Evolutionary conservation across 2,329 filamentous ascomycete species (phyloP), one percentile per base, ranked within the genome.

Genomic region (Cyphellophora europaea): DNA sequence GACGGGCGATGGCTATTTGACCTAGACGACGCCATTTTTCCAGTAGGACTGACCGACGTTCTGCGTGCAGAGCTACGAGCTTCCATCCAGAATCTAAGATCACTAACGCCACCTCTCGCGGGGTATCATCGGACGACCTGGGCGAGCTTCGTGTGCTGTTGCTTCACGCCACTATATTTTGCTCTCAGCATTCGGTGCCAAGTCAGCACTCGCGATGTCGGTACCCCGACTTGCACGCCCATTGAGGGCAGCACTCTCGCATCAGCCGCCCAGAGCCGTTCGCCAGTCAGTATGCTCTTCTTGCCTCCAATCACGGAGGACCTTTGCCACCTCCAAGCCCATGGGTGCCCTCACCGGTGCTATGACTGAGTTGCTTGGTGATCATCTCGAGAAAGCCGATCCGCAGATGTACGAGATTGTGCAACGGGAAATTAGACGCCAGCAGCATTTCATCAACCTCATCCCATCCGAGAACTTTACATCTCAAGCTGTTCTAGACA

Each of bases 391-490:
- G 56, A 74, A 91, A 52, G 85, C 86, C 47, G 91, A 96, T 59
- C 85, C 89, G 29, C 69, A 78, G 32, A 81, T 96, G 47, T 93
- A 79, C 58, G 77, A 83, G 35, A 95, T 96, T 52, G 77, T 96
- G 49, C 82, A 93, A 61, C 89, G 87, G 73, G 48, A 51, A 33
- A 51, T 43, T 27, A 41, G 94, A 75, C 86, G 91, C 59, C 91
- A 98, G 72, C 81, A 86, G 63, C 88, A 98, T 74, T 96, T 88
- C 53, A 93, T 98, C 66, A 85, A 96, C 58, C 80, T 98, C 60
- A 98, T 98, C 55, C 89, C 91, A 57, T 96, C 91, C 38, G 91
- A 98, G 72, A 98, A 98, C 73, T 88, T 98, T 67, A 98, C 91
- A 40, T 98, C 91, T 45, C 87, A 88, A 53, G 88, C 91, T 54